These are phyloP conservation scores for Gelatoporia subvermispora DNA, from an alignment of 768 basidiomycete species.

Conservation along the genomic window DNA sequence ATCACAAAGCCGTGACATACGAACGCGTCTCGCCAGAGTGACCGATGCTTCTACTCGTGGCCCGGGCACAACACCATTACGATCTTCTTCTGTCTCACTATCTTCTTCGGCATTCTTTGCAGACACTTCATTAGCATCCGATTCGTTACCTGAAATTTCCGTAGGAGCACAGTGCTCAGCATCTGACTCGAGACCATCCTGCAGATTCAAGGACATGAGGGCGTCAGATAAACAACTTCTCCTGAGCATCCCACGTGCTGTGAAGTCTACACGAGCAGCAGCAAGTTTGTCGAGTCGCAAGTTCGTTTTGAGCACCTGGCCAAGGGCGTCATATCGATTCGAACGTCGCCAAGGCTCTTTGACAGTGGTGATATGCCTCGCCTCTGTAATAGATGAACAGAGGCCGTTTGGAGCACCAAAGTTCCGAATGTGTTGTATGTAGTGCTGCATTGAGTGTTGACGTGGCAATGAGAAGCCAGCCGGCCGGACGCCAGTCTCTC, in stretches of 20 bases:
- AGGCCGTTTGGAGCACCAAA: constrained; percentile 24
- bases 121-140: neutral
- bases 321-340: constrained; percentile 13
- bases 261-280: constrained; percentile 14
- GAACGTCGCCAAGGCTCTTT: constrained; percentile 22
- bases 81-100: neutral
- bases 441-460: constrained; percentile 6
- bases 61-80: neutral
- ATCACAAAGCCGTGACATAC: neutral
- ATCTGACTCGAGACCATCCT: neutral
- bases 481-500: too few species aligned
- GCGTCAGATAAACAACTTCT: neutral
- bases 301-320: constrained; percentile 20
- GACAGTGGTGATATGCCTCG: constrained; percentile 22
- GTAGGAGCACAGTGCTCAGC: too few species aligned
- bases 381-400: constrained; percentile 24
- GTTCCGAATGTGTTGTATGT: constrained; percentile 7
- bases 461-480: too few species aligned
- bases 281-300: constrained; percentile 20
- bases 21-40: neutral
- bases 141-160: neutral
- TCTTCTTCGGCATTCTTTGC: neutral
- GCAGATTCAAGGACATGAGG: neutral
- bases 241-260: constrained; percentile 10
- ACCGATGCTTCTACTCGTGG: neutral